phyloP scores from a whole-genome alignment of 1,284 basidiomycete species.

The Ceratobasidium sp. region DNA sequence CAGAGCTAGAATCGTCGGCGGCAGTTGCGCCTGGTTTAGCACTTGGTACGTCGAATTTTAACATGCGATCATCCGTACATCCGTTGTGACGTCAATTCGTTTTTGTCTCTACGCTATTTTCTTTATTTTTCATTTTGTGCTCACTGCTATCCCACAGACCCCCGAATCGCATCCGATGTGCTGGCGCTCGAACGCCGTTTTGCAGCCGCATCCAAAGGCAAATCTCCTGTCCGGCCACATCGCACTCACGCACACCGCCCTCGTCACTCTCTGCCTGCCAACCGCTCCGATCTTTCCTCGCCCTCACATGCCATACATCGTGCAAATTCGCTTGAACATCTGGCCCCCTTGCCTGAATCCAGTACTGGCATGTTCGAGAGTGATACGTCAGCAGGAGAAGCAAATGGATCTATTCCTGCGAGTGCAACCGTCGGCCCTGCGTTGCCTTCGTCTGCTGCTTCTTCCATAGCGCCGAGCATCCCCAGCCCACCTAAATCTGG shows the following conservation, averaged over 20 bases:
- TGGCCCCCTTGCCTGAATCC: constrained; percentile 10
- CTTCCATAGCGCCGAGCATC: background rate
- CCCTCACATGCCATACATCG: constrained; percentile 1
- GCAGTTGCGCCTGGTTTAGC: constrained; percentile 32
- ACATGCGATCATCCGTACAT: constrained; percentile 5
- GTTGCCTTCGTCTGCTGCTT: background rate
- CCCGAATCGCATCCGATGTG: constrained; percentile 40
- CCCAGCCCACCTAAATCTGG: constrained; percentile 17
- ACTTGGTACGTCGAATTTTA: constrained; percentile 26
- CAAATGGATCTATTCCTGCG: background rate
- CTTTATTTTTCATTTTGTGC: background rate
- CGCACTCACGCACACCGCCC: constrained; percentile 28
- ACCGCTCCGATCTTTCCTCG: background rate
- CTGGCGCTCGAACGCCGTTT: constrained; percentile 39
- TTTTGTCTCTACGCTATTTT: constrained; percentile 5
- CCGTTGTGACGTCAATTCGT: constrained; percentile 7
- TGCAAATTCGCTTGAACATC: background rate
- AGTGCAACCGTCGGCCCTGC: constrained; percentile 12
- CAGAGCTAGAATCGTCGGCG: constrained; percentile 41
- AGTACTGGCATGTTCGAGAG: constrained; percentile 1
- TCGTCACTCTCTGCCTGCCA: constrained; percentile 32
- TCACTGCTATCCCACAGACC: constrained; percentile 16
- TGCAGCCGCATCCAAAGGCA: constrained; percentile 41
- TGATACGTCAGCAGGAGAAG: background rate
- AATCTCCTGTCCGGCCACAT: constrained; percentile 24